phyloP scores from a whole-genome alignment of 116 monocot species.

The Dioscorea cayenensis region DNA sequence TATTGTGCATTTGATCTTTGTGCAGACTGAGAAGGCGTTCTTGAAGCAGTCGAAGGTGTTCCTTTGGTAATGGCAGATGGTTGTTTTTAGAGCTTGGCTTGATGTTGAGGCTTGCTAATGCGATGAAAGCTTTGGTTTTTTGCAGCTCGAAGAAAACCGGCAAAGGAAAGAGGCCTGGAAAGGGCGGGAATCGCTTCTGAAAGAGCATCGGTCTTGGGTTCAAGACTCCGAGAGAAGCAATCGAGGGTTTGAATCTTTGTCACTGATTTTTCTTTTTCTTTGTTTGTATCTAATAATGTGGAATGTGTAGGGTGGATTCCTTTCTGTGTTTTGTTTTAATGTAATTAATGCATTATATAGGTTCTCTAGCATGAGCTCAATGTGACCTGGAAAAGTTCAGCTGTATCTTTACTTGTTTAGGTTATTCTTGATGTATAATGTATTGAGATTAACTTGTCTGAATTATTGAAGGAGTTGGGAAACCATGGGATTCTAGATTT shows the following conservation, averaged over 20 bases:
- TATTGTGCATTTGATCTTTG: neutral
- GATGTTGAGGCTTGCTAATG: neutral
- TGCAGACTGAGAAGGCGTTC: slow-evolving; percentile 28
- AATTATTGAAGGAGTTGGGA: too few relatives aligned
- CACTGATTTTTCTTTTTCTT: neutral
- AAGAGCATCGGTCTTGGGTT: slow-evolving; percentile 25
- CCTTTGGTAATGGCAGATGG: slow-evolving; percentile 11
- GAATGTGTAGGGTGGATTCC: too few relatives aligned
- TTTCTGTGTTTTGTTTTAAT: too few relatives aligned
- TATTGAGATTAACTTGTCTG: too few relatives aligned
- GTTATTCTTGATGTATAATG: too few relatives aligned
- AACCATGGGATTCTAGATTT: too few relatives aligned
- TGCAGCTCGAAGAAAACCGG: slow-evolving; percentile 23
- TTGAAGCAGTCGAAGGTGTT: slow-evolving; percentile 30
- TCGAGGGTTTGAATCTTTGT: slow-evolving; percentile 13
- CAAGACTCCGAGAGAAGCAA: slow-evolving; percentile 24
- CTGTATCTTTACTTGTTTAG: too few relatives aligned
- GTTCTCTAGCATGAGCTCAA: too few relatives aligned
- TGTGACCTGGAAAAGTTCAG: too few relatives aligned
- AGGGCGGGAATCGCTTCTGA: slow-evolving; percentile 20
- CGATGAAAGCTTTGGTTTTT: neutral
- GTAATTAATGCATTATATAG: too few relatives aligned
- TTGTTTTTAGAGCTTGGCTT: neutral
- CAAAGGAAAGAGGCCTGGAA: slow-evolving; percentile 29
- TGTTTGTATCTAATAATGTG: neutral